phyloP scores from a whole-genome alignment of 345 rosid genomes.

The Dipteronia dyeriana region DNA sequence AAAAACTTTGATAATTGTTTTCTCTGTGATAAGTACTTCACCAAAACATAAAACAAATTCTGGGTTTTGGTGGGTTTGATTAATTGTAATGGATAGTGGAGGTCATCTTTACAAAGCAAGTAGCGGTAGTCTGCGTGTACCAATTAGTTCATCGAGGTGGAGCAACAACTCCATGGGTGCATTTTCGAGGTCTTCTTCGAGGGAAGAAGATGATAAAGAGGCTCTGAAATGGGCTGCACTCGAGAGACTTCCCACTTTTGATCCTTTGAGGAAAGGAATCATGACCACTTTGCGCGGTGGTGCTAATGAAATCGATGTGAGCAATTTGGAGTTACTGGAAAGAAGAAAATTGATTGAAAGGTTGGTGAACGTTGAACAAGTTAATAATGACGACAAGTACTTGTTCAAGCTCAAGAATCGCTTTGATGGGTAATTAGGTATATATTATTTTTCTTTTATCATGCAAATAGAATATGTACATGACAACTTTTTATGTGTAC shows the following conservation, averaged over 20 bases:
- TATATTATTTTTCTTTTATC: too few relatives aligned
- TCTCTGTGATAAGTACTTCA: too few relatives aligned
- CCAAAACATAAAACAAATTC: neutral
- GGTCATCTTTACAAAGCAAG: neutral
- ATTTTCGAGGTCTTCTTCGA: constrained; percentile 60
- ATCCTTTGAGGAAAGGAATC: constrained; percentile 43
- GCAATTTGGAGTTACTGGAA: constrained; percentile 23
- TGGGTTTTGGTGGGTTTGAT: neutral
- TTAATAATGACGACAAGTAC: constrained; percentile 36
- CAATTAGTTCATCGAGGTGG: constrained; percentile 8
- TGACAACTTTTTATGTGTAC: too few relatives aligned
- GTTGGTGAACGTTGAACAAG: constrained; percentile 33
- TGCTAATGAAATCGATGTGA: constrained; percentile 23
- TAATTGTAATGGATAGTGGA: neutral
- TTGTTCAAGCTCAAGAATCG: constrained; percentile 38
- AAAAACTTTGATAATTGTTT: too few relatives aligned
- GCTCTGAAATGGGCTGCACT: constrained; percentile 61
- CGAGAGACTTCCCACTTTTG: constrained; percentile 45
- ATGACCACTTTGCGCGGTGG: constrained; percentile 24
- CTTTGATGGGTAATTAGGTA: constrained; percentile 27
- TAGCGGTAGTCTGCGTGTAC: constrained; percentile 18
- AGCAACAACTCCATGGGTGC: constrained; percentile 7
- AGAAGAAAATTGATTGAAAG: constrained; percentile 34
- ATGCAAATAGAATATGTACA: neutral
- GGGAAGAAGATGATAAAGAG: constrained; percentile 63